Conservation (phyloP, 2,329 filamentous ascomycete species). For the Delphinella strobiligena region DNA sequence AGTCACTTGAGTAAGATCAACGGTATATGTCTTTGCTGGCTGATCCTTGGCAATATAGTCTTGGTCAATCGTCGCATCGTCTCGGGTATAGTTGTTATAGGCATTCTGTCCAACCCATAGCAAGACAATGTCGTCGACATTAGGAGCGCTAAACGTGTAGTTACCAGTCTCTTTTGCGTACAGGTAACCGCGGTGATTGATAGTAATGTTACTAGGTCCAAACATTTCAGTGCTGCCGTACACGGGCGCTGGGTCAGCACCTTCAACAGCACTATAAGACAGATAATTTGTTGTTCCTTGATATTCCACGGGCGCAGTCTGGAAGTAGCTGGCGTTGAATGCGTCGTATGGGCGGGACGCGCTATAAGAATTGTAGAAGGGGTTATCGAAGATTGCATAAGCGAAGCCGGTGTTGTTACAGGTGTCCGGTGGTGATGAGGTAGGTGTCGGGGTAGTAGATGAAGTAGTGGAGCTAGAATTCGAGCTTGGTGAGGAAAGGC, state of each 20-base stretch:
- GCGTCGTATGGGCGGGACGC: background rate
- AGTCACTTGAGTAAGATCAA: background rate
- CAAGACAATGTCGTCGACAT: conserved; percentile 13
- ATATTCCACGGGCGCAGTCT: background rate
- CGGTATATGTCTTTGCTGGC: background rate
- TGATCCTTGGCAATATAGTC: background rate
- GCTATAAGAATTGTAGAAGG: background rate
- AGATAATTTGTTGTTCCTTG: background rate
- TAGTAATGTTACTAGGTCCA: background rate
- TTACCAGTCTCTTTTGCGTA: conserved; percentile 9
- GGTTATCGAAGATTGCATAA: background rate
- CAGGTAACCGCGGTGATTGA: conserved; percentile 15
- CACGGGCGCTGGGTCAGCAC: background rate
- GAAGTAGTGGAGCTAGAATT: background rate
- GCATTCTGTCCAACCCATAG: conserved; percentile 14
- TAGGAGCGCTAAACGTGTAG: conserved; percentile 13
- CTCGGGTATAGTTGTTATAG: conserved; percentile 11
- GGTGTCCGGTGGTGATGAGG: background rate
- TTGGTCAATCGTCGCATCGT: conserved; percentile 8
- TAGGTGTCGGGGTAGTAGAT: background rate
- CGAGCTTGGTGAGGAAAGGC: background rate
- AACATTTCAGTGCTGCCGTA: background rate
- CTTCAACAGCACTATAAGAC: background rate
- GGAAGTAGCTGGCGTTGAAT: background rate
- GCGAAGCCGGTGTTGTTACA: background rate